phyloP scores from a whole-genome alignment of 257 asterid genomes.

The Solanum virginianum region DNA sequence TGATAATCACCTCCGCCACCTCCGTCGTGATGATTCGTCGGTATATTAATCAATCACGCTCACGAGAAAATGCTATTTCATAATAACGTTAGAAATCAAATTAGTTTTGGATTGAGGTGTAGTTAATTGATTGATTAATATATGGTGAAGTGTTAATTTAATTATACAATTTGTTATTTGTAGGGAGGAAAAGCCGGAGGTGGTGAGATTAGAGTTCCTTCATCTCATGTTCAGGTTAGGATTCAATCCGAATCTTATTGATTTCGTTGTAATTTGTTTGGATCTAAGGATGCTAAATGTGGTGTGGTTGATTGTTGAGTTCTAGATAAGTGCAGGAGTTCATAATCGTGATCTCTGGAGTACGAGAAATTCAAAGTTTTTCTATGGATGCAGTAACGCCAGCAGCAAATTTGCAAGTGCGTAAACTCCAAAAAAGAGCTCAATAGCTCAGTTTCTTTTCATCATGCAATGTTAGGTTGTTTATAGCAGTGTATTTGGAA shows the following conservation, averaged over 20 bases:
- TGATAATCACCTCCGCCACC: conserved; percentile 35
- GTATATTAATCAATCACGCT: conserved; percentile 1
- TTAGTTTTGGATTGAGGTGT: neutral
- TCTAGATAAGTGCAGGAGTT: conserved; percentile 12
- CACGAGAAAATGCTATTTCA: neutral
- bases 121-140: neutral
- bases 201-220: conserved; percentile 13
- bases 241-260: neutral
- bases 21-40: conserved; percentile 6
- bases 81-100: no score
- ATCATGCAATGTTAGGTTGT: neutral
- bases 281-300: conserved; percentile 21
- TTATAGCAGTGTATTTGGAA: neutral
- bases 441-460: neutral
- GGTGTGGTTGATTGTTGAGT: conserved; percentile 29
- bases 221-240: conserved; percentile 52
- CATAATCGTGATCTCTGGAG: conserved; percentile 73
- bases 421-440: conserved; percentile 9
- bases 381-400: conserved; percentile 39
- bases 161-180: neutral
- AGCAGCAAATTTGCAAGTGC: conserved; percentile 57
- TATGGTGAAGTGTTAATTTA: neutral
- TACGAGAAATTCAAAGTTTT: conserved; percentile 49
- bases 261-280: conserved; percentile 16
- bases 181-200: conserved; percentile 19